Conservation (phyloP, 495 filamentous ascomycete genomes). For the Podospora sp. region DNA sequence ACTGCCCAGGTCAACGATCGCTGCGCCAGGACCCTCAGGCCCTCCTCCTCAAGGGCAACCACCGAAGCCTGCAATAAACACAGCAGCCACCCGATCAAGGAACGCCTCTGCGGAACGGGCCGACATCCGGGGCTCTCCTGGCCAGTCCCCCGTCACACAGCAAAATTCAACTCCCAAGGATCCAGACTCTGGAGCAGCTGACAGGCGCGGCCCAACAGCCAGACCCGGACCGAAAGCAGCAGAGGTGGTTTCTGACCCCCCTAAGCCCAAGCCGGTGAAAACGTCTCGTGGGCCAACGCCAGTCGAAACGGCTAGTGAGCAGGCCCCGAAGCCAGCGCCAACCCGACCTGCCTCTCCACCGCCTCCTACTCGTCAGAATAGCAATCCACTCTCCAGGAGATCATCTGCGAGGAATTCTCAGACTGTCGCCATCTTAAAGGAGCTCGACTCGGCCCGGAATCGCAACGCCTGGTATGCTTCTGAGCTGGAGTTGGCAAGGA, state of each 20-base stretch:
- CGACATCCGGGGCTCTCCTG: conserved; percentile 42
- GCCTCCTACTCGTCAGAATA: conserved; percentile 53
- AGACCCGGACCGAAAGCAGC: conserved; percentile 35
- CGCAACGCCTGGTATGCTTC: conserved; percentile 97
- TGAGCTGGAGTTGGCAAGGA: conserved; percentile 85
- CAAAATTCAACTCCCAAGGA: conserved; percentile 40
- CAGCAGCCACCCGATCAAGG: conserved; percentile 35
- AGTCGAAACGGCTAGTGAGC: conserved; percentile 53
- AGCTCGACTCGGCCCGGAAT: conserved; percentile 78
- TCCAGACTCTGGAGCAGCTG: conserved; percentile 49
- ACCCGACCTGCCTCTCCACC: conserved; percentile 55
- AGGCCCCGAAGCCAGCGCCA: conserved; percentile 43
- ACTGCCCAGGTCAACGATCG: conserved; percentile 67
- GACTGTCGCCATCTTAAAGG: conserved; percentile 69
- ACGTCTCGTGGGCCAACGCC: conserved; percentile 51
- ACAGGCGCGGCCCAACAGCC: conserved; percentile 62
- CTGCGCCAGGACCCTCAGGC: conserved; percentile 72
- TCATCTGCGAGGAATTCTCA: conserved; percentile 59
- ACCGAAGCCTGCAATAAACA: conserved; percentile 61
- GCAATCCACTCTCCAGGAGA: conserved; percentile 51
- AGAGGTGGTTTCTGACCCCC: conserved; percentile 31
- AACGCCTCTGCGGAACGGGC: conserved; percentile 47
- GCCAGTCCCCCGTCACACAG: conserved; percentile 57
- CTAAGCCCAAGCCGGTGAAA: conserved; percentile 38
- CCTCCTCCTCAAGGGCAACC: conserved; percentile 87